Evolutionary conservation across 2,329 filamentous ascomycete species (phyloP).

Genomic region (Massarina eburnea): DNA sequence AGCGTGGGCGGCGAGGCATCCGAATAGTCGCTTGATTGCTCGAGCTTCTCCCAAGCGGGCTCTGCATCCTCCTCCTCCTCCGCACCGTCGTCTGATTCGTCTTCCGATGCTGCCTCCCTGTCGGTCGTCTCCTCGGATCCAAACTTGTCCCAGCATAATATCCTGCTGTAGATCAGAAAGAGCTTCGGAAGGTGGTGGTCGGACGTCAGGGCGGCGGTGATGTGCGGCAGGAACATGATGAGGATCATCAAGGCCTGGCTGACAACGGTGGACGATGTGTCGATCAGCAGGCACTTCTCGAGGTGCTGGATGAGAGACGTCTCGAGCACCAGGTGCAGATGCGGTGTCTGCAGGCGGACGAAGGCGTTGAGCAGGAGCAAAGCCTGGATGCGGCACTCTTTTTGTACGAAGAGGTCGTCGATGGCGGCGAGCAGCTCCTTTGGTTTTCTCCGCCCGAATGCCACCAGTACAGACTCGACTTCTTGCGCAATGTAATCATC

Average conservation of each 20-base stretch:
- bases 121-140: conserved; percentile 23
- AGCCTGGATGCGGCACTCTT: conserved; percentile 63
- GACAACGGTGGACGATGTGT: conserved; percentile 76
- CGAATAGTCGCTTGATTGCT: conserved; percentile 61
- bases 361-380: conserved; percentile 72
- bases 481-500: conserved; percentile 53
- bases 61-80: conserved; percentile 35
- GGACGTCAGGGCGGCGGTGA: conserved; percentile 69
- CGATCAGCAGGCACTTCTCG: conserved; percentile 72
- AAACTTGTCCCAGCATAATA: conserved; percentile 75
- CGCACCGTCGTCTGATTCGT: conserved; percentile 43
- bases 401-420: conserved; percentile 66
- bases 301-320: conserved; percentile 72
- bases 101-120: conserved; percentile 29
- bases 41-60: conserved; percentile 64
- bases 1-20: conserved; percentile 63
- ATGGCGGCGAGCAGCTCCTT: conserved; percentile 69
- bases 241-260: conserved; percentile 73
- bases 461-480: conserved; percentile 55
- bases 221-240: conserved; percentile 81
- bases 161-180: conserved; percentile 78
- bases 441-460: conserved; percentile 68
- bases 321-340: conserved; percentile 71
- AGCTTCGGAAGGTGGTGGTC: conserved; percentile 65
- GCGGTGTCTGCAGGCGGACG: conserved; percentile 74